Conservation (phyloP, 306 rosid genomes). For the Alnus glutinosa region DNA sequence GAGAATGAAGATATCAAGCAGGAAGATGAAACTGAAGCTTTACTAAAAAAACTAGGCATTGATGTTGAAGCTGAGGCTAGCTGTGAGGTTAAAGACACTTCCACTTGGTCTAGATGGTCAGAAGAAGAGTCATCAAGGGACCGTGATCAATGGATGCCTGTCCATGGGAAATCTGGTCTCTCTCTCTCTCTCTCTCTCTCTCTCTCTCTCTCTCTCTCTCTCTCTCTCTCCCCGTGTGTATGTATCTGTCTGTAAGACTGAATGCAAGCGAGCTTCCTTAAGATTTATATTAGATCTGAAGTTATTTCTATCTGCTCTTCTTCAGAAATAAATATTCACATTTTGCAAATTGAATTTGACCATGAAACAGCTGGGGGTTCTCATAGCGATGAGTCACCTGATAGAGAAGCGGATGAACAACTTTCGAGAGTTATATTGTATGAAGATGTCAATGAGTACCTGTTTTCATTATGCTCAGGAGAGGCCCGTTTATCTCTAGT, state of each 20-base stretch:
- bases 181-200: constrained; percentile 15
- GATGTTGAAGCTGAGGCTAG: constrained; percentile 61
- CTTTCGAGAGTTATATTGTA: constrained; percentile 64
- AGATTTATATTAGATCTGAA: constrained; percentile 3
- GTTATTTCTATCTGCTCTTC: constrained; percentile 12
- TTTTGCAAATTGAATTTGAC: constrained; percentile 29
- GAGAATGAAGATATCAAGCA: constrained; percentile 49
- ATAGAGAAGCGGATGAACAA: constrained; percentile 71
- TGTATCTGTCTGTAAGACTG: background rate
- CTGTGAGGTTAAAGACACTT: constrained; percentile 63
- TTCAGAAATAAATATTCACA: constrained; percentile 18
- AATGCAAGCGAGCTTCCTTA: constrained; percentile 18
- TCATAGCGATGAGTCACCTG: constrained; percentile 39
- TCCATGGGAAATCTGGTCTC: constrained; percentile 54
- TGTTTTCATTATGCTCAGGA: constrained; percentile 72
- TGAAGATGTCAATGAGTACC: constrained; percentile 82
- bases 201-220: constrained; percentile 28
- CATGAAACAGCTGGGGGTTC: constrained; percentile 43
- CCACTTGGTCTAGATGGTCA: constrained; percentile 90
- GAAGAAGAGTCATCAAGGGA: constrained; percentile 86
- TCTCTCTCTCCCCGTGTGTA: background rate
- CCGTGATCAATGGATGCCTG: constrained; percentile 89
- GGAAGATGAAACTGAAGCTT: constrained; percentile 77
- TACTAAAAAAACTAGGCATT: constrained; percentile 83
- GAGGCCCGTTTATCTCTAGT: constrained; percentile 75